Percentiles rank a stretch among this genome's conserved stretches.
These are phyloP conservation scores for Cercospora zeina DNA, from an alignment of 2,329 filamentous ascomycete genomes.

Conservation along the genomic window DNA sequence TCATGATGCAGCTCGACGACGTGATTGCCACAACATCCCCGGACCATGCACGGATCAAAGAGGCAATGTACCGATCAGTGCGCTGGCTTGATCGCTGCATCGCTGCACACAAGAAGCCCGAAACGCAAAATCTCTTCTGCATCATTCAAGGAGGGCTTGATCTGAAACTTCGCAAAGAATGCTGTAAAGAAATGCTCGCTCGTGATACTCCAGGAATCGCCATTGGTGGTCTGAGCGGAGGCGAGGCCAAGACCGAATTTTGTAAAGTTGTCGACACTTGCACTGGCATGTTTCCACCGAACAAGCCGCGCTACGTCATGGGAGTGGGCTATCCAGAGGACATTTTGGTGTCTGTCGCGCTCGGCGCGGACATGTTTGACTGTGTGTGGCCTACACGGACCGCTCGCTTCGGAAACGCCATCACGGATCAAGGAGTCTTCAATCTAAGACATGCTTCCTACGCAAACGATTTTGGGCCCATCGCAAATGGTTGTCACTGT, in stretches of 20 bases:
- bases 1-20: slow-evolving; percentile 99
- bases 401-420: slow-evolving; percentile 90
- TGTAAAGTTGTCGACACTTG: slow-evolving; percentile 83
- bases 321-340: slow-evolving; percentile 97
- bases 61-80: slow-evolving; percentile 92
- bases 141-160: slow-evolving; percentile 97
- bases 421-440: slow-evolving; percentile 77
- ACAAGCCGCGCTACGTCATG: slow-evolving; percentile 99
- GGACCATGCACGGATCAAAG: slow-evolving; percentile 80
- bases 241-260: slow-evolving; percentile 90
- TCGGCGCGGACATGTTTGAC: slow-evolving; percentile 99
- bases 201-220: slow-evolving; percentile 94
- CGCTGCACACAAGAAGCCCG: slow-evolving; percentile 78
- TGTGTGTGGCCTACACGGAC: slow-evolving; percentile 98
- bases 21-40: slow-evolving; percentile 95
- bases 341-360: slow-evolving; percentile 84
- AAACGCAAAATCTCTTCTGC: slow-evolving; percentile 90
- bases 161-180: slow-evolving; percentile 78
- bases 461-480: slow-evolving; percentile 75
- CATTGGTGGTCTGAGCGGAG: slow-evolving; percentile 90
- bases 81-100: slow-evolving; percentile 97
- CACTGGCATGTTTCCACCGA: slow-evolving; percentile 77
- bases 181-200: slow-evolving; percentile 81
- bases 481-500: slow-evolving; percentile 82
- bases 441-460: slow-evolving; percentile 78